phyloP scores from a whole-genome alignment of 345 rosid genomes.

The Camelina hispida region DNA sequence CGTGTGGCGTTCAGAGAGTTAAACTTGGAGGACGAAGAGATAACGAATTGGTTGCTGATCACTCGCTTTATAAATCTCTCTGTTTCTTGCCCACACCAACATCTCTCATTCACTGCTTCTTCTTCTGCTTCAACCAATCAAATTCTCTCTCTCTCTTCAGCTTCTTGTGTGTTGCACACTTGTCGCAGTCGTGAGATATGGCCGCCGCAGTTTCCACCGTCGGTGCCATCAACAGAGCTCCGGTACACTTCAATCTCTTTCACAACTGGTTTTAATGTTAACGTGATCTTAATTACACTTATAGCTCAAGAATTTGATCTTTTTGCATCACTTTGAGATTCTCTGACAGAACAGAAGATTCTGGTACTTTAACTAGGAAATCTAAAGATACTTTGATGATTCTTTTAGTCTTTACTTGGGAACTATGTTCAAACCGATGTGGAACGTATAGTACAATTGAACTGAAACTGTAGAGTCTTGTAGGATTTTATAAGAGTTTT shows the following conservation, averaged over 20 bases:
- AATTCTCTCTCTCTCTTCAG: slow-evolving; percentile 27
- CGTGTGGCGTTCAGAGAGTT: slow-evolving; percentile 40
- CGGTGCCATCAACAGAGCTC: slow-evolving; percentile 75
- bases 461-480: neutral
- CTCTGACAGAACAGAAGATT: slow-evolving; percentile 26
- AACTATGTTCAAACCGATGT: neutral
- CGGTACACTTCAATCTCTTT: slow-evolving; percentile 48
- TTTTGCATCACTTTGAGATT: slow-evolving; percentile 24
- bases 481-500: neutral
- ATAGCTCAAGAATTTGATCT: slow-evolving; percentile 6
- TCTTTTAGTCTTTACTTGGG: neutral
- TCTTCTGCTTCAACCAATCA: slow-evolving; percentile 21
- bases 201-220: slow-evolving; percentile 82
- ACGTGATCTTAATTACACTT: neutral
- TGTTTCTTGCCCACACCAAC: slow-evolving; percentile 32
- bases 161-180: slow-evolving; percentile 33
- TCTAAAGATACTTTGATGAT: slow-evolving; percentile 12
- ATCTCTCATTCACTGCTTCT: slow-evolving; percentile 17
- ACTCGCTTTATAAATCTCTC: slow-evolving; percentile 38
- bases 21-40: slow-evolving; percentile 32
- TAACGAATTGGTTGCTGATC: slow-evolving; percentile 39
- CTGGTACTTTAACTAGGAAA: slow-evolving; percentile 16
- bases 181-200: slow-evolving; percentile 50
- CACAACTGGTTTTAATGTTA: neutral
- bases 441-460: neutral